These are phyloP conservation scores for Claviceps sp. DNA, from an alignment of 2,329 filamentous ascomycete species.

Conservation along the genomic window DNA sequence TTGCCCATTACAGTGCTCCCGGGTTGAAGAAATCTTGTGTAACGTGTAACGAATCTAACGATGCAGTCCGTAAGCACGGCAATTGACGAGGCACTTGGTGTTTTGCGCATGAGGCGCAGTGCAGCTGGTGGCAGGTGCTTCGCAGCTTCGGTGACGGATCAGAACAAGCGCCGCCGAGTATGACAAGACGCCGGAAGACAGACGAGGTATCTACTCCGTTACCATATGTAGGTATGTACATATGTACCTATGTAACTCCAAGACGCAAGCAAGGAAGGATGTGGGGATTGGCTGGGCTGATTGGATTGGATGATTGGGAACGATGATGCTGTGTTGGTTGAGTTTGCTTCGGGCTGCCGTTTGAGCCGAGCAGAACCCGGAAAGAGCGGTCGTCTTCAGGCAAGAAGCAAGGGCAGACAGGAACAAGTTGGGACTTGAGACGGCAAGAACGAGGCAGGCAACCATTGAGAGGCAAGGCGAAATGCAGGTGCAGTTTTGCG, in stretches of 20 bases:
- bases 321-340: too few species aligned
- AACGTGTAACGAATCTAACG: too few species aligned
- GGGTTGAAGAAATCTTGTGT: too few species aligned
- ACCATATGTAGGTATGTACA: too few species aligned
- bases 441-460: background rate
- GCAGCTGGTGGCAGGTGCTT: background rate
- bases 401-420: background rate
- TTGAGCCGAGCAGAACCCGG: background rate
- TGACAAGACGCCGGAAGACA: background rate
- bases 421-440: background rate
- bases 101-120: background rate
- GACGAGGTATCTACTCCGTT: too few species aligned
- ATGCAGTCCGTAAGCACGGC: background rate
- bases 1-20: slow-evolving; percentile 3
- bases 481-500: background rate
- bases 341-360: background rate
- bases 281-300: background rate
- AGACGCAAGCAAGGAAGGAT: background rate
- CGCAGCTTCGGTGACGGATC: background rate
- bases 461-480: background rate
- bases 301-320: background rate
- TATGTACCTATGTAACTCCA: background rate
- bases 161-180: background rate
- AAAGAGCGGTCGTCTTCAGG: background rate
- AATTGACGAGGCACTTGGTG: background rate